phyloP scores from a whole-genome alignment of 129 eudicot species.

The Ambrosia artemisiifolia region DNA sequence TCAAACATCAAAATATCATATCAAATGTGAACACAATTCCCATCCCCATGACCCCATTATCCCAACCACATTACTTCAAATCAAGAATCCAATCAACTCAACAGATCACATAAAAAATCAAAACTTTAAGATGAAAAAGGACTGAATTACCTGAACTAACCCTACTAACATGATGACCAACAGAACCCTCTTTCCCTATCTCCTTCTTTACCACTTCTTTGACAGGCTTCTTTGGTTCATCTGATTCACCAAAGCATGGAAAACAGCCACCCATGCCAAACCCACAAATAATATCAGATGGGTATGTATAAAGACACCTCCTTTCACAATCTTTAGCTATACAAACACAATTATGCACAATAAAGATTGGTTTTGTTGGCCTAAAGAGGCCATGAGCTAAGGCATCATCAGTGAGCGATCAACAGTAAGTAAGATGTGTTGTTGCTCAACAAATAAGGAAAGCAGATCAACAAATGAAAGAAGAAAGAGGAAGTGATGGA shows the following conservation, averaged over 20 bases:
- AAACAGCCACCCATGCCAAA: slow-evolving; percentile 88
- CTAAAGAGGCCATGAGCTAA: background rate
- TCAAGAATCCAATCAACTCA: slow-evolving; percentile 13
- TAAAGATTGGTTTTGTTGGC: background rate
- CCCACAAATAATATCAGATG: slow-evolving; percentile 21
- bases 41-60: background rate
- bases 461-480: slow-evolving; percentile 75
- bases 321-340: background rate
- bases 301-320: slow-evolving; percentile 1
- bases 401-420: slow-evolving; percentile 43
- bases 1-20: background rate
- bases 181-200: slow-evolving; percentile 66
- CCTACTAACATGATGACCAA: slow-evolving; percentile 51
- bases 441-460: slow-evolving; percentile 24
- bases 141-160: slow-evolving; percentile 60
- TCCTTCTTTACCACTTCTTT: slow-evolving; percentile 64
- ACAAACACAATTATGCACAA: slow-evolving; percentile 20
- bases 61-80: slow-evolving; percentile 21
- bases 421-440: slow-evolving; percentile 23
- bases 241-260: slow-evolving; percentile 78
- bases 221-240: slow-evolving; percentile 41
- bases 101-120: slow-evolving; percentile 35
- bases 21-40: background rate
- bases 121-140: slow-evolving; percentile 3
- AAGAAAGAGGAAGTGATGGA: slow-evolving; percentile 66